Conservation (phyloP, 306 rosid species). For the Vigna unguiculata region DNA sequence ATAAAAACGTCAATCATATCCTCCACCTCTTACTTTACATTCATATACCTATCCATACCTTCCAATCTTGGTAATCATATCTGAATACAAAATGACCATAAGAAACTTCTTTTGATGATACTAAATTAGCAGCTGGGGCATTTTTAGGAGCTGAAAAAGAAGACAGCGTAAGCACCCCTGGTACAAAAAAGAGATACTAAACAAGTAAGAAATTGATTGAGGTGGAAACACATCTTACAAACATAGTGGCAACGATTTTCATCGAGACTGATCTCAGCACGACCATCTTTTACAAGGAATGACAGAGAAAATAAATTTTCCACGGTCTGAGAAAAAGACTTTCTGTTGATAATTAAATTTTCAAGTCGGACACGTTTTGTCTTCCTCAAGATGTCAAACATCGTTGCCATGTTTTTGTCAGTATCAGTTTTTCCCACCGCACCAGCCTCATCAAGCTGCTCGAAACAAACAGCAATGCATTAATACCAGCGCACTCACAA, state of each 20-base stretch:
- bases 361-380: slow-evolving; percentile 62
- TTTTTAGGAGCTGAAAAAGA: slow-evolving; percentile 73
- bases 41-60: slow-evolving; percentile 54
- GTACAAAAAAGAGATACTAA: not conserved
- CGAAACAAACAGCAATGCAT: slow-evolving; percentile 29
- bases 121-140: slow-evolving; percentile 64
- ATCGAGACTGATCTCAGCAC: slow-evolving; percentile 67
- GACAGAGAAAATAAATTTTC: slow-evolving; percentile 88
- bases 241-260: slow-evolving; percentile 66
- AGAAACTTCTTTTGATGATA: slow-evolving; percentile 59
- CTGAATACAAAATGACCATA: slow-evolving; percentile 83
- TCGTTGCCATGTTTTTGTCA: slow-evolving; percentile 71
- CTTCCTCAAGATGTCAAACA: slow-evolving; percentile 66
- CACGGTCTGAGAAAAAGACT: slow-evolving; percentile 80
- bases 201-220: not conserved
- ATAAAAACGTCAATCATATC: not conserved
- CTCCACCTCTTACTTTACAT: not conserved
- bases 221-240: slow-evolving; percentile 54
- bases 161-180: not conserved
- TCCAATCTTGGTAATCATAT: slow-evolving; percentile 84
- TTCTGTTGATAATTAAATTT: slow-evolving; percentile 64
- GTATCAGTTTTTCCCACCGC: slow-evolving; percentile 71
- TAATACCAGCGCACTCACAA: slow-evolving; percentile 19
- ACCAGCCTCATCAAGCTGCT: slow-evolving; percentile 61
- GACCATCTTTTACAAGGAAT: slow-evolving; percentile 87